A percentile compares a stretch with the other conserved stretches of the same genome.
Conservation (phyloP, 768 basidiomycete genomes). For the Lentinula detonsa region DNA sequence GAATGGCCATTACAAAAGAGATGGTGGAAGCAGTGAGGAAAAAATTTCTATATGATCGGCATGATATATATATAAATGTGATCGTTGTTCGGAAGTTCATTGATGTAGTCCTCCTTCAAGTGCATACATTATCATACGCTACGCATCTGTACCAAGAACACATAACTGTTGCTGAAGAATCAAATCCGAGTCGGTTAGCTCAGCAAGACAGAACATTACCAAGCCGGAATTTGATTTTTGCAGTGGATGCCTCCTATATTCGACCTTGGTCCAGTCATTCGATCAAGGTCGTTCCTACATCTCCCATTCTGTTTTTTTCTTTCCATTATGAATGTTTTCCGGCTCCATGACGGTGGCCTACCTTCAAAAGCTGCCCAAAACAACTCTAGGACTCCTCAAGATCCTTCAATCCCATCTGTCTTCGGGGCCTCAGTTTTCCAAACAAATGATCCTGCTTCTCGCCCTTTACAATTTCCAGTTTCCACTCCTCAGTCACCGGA, state of each 20-base stretch:
- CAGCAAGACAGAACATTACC: not conserved
- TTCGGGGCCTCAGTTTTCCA: not conserved
- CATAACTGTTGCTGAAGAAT: not conserved
- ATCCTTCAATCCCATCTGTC: not conserved
- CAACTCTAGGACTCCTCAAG: not conserved
- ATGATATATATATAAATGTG: not conserved
- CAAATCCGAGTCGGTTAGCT: not conserved
- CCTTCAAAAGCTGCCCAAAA: not conserved
- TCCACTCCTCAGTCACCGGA: not conserved
- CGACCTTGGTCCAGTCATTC: not conserved
- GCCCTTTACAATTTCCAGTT: not conserved
- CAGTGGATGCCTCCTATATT: conserved; percentile 1
- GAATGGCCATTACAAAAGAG: not conserved
- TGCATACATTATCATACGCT: not conserved
- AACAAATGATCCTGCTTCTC: not conserved
- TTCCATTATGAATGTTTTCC: not conserved
- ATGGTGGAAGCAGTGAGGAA: not conserved
- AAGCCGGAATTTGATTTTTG: not conserved
- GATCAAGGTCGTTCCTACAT: not conserved
- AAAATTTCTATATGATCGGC: not conserved
- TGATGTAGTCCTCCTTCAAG: not conserved
- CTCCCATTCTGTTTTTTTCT: not conserved
- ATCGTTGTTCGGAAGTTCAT: not conserved
- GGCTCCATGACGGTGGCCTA: not conserved
- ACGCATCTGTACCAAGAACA: not conserved